Conservation (phyloP, 345 rosid genomes). For the Citrus sp. region DNA sequence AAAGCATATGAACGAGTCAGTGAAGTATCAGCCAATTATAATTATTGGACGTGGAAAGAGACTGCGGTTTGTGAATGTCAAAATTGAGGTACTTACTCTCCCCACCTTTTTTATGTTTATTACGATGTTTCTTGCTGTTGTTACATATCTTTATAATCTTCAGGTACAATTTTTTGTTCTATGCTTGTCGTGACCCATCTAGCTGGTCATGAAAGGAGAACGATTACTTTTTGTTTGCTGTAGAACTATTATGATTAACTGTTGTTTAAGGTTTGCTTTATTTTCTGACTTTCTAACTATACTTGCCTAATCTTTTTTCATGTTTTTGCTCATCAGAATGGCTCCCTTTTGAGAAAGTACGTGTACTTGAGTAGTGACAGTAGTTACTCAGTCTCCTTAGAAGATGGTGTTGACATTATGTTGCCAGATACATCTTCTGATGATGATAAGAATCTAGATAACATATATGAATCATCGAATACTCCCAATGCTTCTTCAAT, state of each 20-base stretch:
- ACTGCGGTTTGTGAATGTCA: slow-evolving; percentile 84
- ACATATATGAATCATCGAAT: slow-evolving; percentile 35
- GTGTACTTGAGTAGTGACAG: slow-evolving; percentile 88
- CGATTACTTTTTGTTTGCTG: background rate
- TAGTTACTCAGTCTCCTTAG: slow-evolving; percentile 74
- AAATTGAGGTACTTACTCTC: slow-evolving; percentile 66
- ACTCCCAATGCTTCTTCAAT: slow-evolving; percentile 31
- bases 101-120: slow-evolving; percentile 10
- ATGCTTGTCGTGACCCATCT: background rate
- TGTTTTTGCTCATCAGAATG: slow-evolving; percentile 57
- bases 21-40: slow-evolving; percentile 66
- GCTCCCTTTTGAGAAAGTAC: slow-evolving; percentile 76
- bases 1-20: slow-evolving; percentile 39
- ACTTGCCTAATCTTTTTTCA: background rate
- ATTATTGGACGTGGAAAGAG: slow-evolving; percentile 87
- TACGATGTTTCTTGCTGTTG: slow-evolving; percentile 1
- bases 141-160: background rate
- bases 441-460: slow-evolving; percentile 39
- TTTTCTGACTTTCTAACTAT: slow-evolving; percentile 2
- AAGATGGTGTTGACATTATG: slow-evolving; percentile 82
- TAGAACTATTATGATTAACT: background rate
- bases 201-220: background rate
- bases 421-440: slow-evolving; percentile 51
- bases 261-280: background rate
- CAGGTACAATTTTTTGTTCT: background rate